These are phyloP conservation scores for Lipomyces orientalis DNA, from an alignment of 805 yeast genomes.

Conservation along the genomic window DNA sequence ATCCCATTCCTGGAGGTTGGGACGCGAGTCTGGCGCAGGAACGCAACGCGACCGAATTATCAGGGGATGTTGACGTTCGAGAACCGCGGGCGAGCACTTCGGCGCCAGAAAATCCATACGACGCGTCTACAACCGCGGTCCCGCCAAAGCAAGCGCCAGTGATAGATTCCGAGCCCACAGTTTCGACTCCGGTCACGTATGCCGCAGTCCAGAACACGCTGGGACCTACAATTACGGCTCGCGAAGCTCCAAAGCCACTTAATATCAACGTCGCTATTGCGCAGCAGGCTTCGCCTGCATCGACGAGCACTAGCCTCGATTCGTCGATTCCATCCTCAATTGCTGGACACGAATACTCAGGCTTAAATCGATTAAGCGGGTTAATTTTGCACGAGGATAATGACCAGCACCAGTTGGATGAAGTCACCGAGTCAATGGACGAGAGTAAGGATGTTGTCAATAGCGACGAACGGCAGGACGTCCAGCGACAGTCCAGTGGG, in stretches of 20 bases:
- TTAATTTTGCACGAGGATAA: not conserved
- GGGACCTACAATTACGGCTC: constrained; percentile 1
- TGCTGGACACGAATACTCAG: constrained; percentile 23
- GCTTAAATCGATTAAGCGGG: constrained; percentile 23
- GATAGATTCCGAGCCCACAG: not conserved
- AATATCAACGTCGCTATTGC: constrained; percentile 11
- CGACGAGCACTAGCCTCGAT: constrained; percentile 5
- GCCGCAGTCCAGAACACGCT: not conserved
- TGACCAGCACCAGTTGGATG: not conserved
- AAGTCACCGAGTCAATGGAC: not conserved
- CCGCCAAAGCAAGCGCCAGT: not conserved
- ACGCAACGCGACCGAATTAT: not conserved
- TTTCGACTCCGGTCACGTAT: not conserved
- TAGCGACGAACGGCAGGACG: not conserved
- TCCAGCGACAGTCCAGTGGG: not conserved
- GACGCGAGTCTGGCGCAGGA: not conserved
- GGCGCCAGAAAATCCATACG: not conserved
- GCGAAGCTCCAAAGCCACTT: not conserved
- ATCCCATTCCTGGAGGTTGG: constrained; percentile 12
- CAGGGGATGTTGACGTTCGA: not conserved
- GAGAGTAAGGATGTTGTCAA: not conserved
- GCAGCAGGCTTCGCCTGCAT: not conserved
- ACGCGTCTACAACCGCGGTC: not conserved
- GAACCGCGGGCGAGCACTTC: not conserved
- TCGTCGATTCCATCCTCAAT: constrained; percentile 31